Base-by-base conservation (phyloP, 495 filamentous ascomycete species). In the Trichoderma asperelloides region DNA sequence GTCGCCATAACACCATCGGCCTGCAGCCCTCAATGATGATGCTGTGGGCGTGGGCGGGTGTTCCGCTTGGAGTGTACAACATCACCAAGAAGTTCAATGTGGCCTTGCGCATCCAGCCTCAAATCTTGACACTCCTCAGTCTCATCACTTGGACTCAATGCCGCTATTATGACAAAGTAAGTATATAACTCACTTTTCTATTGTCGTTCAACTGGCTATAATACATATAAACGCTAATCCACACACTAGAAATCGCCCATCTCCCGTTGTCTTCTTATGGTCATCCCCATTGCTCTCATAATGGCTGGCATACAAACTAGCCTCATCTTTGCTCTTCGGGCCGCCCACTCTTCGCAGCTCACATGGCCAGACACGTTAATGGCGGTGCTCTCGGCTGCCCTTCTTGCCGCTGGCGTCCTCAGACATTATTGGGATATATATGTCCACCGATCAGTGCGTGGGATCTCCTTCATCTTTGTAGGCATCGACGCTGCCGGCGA, bases 1-100 rank as follows among this genome's bases (percentile, higher is more conserved):
- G 81, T 23, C 74, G 86, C 27, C 84, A 88, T 67, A 75, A 86
- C 74, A 85, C 86, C 0, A 78, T 75, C 41, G 86, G 87, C 13
- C 73, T 89, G 0, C 86, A 87, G 65, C 78, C 79, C 0, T 82
- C 85, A 5, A 88, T 89, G 86, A 88, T 89, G 86, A 77, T 88
- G 21, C 75, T 87, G 21, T 89, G 87, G 87, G 87, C 87, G 6
- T 80, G 76, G 45, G 86, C 87, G 1, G 86, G 87, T 0, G 82
- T 88, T 7, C 85, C 87, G 11, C 80, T 89, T 0, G 87, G 87
- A 2, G 85, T 87, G 6, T 89, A 88, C 72, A 89, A 88, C 69
- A 86, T 89, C 60, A 81, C 86, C 3, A 74, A 81, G 66, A 73
- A 84, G 15, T 87, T 87, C 76, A 88, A 88, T 70, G 71, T 88